Percentiles rank a stretch among this genome's conserved stretches.
phyloP scores from a whole-genome alignment of 1,284 basidiomycete genomes.

The Schizopora paradoxa region DNA sequence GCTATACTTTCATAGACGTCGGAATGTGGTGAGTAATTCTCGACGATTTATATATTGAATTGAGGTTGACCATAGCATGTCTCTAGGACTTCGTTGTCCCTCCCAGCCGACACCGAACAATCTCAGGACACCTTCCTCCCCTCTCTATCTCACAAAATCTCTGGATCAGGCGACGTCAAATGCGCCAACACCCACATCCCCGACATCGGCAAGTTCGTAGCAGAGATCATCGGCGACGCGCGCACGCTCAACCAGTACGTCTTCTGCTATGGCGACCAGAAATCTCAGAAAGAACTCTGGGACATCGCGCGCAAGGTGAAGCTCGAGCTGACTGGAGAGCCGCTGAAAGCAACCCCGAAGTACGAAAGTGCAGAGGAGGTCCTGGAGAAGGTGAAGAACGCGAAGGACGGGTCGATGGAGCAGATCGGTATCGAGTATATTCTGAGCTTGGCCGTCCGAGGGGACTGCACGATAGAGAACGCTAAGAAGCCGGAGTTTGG shows the following conservation, averaged over 20 bases:
- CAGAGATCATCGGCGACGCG: constrained; percentile 18
- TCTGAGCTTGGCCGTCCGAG: not conserved
- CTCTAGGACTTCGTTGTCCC: too few species aligned
- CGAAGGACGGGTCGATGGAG: too few species aligned
- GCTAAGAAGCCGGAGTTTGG: constrained; percentile 2
- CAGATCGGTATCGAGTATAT: constrained; percentile 2
- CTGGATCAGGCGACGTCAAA: constrained; percentile 11
- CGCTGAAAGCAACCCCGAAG: too few species aligned
- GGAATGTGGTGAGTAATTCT: not conserved
- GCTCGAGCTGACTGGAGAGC: too few species aligned
- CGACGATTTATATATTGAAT: too few species aligned
- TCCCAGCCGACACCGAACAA: too few species aligned
- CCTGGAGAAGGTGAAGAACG: not conserved
- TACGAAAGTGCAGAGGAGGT: constrained; percentile 2
- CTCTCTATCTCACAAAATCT: constrained; percentile 9
- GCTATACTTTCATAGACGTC: constrained; percentile 1
- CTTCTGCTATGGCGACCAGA: constrained; percentile 15
- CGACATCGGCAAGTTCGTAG: constrained; percentile 18
- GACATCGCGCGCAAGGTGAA: constrained; percentile 12
- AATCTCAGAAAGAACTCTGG: constrained; percentile 16
- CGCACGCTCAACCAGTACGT: constrained; percentile 21
- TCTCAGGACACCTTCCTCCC: constrained; percentile 4
- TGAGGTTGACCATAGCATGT: too few species aligned
- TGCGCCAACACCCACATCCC: constrained; percentile 13
- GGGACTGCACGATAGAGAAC: not conserved